Conservation (phyloP, 169 alveolate species). For the Eimeria sp. region DNA sequence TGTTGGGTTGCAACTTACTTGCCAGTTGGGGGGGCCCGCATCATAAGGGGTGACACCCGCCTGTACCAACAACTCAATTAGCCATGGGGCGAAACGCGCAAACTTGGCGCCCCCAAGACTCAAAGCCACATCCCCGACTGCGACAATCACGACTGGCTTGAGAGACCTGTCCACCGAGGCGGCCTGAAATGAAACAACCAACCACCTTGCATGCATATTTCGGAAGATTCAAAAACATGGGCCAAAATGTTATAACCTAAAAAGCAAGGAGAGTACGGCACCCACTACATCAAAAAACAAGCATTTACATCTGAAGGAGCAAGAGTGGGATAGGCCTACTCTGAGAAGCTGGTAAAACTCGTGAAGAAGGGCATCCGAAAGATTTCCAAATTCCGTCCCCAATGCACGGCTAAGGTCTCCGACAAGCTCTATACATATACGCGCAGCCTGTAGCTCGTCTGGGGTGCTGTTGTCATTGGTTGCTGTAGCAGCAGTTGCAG, state of each 20-base stretch:
- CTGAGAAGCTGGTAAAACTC: constrained; percentile 74
- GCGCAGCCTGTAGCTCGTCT: constrained; percentile 82
- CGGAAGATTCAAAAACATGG: neutral
- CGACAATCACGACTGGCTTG: constrained; percentile 92
- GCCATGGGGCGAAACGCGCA: constrained; percentile 88
- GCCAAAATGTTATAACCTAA: neutral
- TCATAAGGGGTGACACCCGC: constrained; percentile 93
- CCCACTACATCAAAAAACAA: neutral
- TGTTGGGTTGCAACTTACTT: constrained; percentile 7
- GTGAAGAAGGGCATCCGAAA: constrained; percentile 71
- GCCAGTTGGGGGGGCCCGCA: constrained; percentile 90
- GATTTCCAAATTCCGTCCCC: constrained; percentile 86
- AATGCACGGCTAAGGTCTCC: constrained; percentile 91
- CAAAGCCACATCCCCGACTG: constrained; percentile 95
- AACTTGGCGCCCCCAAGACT: constrained; percentile 90
- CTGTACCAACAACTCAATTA: constrained; percentile 91
- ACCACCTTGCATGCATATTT: no score
- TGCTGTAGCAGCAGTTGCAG: neutral
- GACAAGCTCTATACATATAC: constrained; percentile 91
- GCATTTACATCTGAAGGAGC: neutral
- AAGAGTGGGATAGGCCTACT: neutral
- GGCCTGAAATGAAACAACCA: constrained; percentile 83
- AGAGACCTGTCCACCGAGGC: constrained; percentile 91
- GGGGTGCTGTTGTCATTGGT: constrained; percentile 68
- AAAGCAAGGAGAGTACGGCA: neutral